phyloP scores from a whole-genome alignment of 306 rosid genomes.

The Casuarina cunninghamiana region DNA sequence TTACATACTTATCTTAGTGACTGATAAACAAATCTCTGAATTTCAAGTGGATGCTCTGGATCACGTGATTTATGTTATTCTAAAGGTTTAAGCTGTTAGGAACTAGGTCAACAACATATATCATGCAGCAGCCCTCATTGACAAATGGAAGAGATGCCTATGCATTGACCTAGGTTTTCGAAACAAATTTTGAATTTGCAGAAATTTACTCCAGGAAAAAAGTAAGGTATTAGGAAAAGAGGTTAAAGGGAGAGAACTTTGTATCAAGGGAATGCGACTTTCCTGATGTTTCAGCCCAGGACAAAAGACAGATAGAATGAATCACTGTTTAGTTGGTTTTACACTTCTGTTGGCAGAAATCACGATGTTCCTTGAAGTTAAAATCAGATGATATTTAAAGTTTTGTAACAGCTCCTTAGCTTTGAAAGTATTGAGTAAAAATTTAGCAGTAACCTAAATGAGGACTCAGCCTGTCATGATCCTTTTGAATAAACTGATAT shows the following conservation, averaged over 20 bases:
- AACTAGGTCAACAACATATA: not conserved
- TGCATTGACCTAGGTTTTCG: not conserved
- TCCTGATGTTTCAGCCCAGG: not conserved
- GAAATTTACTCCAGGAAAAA: not conserved
- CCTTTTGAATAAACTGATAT: not conserved
- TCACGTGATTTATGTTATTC: not conserved
- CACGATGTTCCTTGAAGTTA: not conserved
- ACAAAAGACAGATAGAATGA: not conserved
- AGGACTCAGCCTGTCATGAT: not conserved
- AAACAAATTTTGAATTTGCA: not conserved
- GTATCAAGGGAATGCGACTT: not conserved
- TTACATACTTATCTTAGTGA: slow-evolving; percentile 18
- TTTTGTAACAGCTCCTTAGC: not conserved
- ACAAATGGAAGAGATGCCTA: not conserved
- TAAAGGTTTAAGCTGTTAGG: not conserved
- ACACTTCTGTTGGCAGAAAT: not conserved
- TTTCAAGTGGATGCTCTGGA: too few species aligned
- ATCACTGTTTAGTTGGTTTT: not conserved
- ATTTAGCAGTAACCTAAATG: slow-evolving; percentile 6
- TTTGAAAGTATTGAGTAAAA: slow-evolving; percentile 7
- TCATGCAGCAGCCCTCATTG: not conserved
- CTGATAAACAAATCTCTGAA: not conserved
- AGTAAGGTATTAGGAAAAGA: not conserved
- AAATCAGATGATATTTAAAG: not conserved
- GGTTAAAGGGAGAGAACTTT: not conserved